phyloP scores from a whole-genome alignment of 2,329 filamentous ascomycete species.

The Trichoderma sp. region DNA sequence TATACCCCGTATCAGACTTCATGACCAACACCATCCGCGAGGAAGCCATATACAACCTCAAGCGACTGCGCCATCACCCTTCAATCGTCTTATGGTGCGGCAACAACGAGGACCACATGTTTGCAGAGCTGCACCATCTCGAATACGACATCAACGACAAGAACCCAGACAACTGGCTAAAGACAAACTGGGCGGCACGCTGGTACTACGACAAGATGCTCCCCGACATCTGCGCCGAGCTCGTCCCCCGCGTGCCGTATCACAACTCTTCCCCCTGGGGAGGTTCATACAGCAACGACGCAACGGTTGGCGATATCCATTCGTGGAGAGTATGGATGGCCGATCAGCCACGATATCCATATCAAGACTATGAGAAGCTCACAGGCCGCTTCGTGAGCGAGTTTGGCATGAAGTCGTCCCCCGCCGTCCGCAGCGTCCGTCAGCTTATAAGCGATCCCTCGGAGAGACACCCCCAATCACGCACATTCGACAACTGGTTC shows the following conservation, averaged over 20 bases:
- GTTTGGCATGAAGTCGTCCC: conserved; percentile 20
- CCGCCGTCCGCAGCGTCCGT: conserved; percentile 2
- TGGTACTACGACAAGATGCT: conserved; percentile 80
- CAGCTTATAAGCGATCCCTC: conserved; percentile 13
- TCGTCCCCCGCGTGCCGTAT: conserved; percentile 65
- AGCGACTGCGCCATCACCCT: conserved; percentile 57
- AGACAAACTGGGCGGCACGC: conserved; percentile 71
- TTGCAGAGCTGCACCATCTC: conserved; percentile 19
- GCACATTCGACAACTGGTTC: conserved; percentile 20
- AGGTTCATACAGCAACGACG: conserved; percentile 8
- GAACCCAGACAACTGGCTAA: conserved; percentile 74
- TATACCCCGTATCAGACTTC: conserved; percentile 57
- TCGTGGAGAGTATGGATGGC: conserved; percentile 22
- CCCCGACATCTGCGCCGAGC: conserved; percentile 61
- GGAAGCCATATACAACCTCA: conserved; percentile 63
- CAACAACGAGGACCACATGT: conserved; percentile 66
- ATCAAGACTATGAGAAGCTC: conserved; percentile 22
- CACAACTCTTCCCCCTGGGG: conserved; percentile 15
- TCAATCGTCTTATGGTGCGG: conserved; percentile 76
- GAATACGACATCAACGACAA: conserved; percentile 74
- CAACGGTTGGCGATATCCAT: conserved; percentile 12
- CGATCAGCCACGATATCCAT: conserved; percentile 15
- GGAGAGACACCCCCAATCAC: conserved; percentile 15
- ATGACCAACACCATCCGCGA: conserved; percentile 58
- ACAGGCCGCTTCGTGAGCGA: conserved; percentile 22